Evolutionary conservation across 495 filamentous ascomycete species (phyloP).

Genomic region (Glutinoglossum americanum): DNA sequence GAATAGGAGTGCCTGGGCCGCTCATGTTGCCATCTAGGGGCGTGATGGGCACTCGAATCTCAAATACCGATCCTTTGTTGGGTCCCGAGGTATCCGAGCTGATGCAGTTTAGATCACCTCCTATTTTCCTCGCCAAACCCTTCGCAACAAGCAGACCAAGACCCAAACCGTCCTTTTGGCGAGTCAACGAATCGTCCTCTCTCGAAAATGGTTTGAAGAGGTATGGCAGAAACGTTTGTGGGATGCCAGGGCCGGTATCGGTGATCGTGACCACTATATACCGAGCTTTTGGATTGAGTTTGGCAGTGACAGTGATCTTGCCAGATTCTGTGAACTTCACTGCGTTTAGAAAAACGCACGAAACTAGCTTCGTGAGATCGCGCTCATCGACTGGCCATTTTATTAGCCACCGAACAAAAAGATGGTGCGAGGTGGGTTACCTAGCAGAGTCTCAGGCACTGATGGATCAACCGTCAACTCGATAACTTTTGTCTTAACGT

Average conservation of each 20-base stretch:
- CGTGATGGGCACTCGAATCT: constrained; percentile 44
- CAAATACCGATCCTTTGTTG: constrained; percentile 48
- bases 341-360: constrained; percentile 55
- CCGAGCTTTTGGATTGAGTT: constrained; percentile 25
- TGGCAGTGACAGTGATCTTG: constrained; percentile 35
- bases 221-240: constrained; percentile 41
- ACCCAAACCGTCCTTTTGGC: constrained; percentile 51
- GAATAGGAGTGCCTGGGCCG: constrained; percentile 20
- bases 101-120: constrained; percentile 49
- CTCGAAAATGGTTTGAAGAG: constrained; percentile 59
- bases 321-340: constrained; percentile 62
- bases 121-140: constrained; percentile 51
- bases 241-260: constrained; percentile 58
- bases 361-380: constrained; percentile 51
- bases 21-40: constrained; percentile 18
- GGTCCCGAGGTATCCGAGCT: constrained; percentile 47
- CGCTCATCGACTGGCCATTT: constrained; percentile 34
- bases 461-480: constrained; percentile 42
- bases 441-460: constrained; percentile 43
- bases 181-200: constrained; percentile 50
- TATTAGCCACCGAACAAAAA: neutral
- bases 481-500: constrained; percentile 35
- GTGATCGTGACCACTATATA: constrained; percentile 38
- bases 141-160: constrained; percentile 59
- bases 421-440: constrained; percentile 11